These are phyloP conservation scores for Yamadazyma friedrichii DNA, from an alignment of 1,139 yeast genomes.

Conservation along the genomic window DNA sequence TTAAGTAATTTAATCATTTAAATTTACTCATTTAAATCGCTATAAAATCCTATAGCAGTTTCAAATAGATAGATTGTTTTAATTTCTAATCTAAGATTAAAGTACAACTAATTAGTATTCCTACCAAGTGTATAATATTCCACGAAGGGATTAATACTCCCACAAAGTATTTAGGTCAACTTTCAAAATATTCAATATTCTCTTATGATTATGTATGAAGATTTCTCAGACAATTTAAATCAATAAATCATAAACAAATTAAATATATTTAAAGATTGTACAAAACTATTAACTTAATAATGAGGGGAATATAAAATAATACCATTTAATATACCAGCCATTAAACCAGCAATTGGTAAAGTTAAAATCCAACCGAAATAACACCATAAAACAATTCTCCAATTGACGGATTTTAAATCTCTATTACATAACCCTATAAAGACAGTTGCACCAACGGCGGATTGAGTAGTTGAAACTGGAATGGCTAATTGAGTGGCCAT, in stretches of 20 bases:
- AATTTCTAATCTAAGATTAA: too few species aligned
- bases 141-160: too few species aligned
- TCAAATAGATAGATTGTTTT: too few species aligned
- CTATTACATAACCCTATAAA: conserved; percentile 73
- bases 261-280: neutral
- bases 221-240: neutral
- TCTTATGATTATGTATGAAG: too few species aligned
- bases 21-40: too few species aligned
- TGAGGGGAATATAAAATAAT: conserved; percentile 68
- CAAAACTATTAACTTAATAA: conserved; percentile 13
- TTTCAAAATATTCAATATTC: too few species aligned
- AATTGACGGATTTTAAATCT: conserved; percentile 64
- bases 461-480: conserved; percentile 77
- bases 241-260: neutral
- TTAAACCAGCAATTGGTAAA: conserved; percentile 69
- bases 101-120: too few species aligned
- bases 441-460: conserved; percentile 80
- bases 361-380: conserved; percentile 74
- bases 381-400: conserved; percentile 77
- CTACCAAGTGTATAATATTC: too few species aligned
- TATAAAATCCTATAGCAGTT: too few species aligned
- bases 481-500: conserved; percentile 72
- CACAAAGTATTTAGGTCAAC: too few species aligned
- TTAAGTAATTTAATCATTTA: too few species aligned
- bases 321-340: conserved; percentile 67